These are phyloP conservation scores for Penicillium janthinellum DNA, from an alignment of 2,329 filamentous ascomycete genomes.

Conservation along the genomic window DNA sequence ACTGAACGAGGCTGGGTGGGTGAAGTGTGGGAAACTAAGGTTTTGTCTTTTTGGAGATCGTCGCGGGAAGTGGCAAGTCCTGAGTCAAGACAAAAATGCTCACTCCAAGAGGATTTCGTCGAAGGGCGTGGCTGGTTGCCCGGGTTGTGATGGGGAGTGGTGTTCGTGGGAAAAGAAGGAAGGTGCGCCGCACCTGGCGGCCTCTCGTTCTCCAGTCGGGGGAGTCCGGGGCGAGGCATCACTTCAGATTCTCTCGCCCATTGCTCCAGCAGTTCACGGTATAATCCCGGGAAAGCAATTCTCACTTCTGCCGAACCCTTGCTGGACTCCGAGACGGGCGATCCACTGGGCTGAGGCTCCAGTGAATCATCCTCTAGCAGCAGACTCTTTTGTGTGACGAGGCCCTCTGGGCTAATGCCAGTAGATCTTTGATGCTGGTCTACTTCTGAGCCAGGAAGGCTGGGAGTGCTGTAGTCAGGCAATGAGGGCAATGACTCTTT, in stretches of 20 bases:
- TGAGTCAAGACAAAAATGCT: neutral
- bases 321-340: constrained; percentile 5
- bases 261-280: constrained; percentile 21
- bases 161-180: neutral
- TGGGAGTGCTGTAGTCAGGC: constrained; percentile 5
- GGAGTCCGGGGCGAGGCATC: neutral
- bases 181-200: neutral
- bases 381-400: constrained; percentile 11
- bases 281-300: constrained; percentile 24
- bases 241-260: constrained; percentile 11
- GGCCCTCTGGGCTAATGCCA: constrained; percentile 1
- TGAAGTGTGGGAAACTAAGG: neutral
- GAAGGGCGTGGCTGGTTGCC: neutral
- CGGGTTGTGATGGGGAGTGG: neutral
- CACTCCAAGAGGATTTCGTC: neutral
- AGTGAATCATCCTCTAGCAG: neutral
- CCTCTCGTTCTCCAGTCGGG: neutral
- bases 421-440: neutral
- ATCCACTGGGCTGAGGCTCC: neutral
- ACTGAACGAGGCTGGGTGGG: neutral
- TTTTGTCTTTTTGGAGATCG: neutral
- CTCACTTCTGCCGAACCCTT: constrained; percentile 16
- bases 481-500: neutral
- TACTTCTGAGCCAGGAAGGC: constrained; percentile 5
- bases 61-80: neutral